Conservation (phyloP, 306 rosid species). For the Quercus mongolica region DNA sequence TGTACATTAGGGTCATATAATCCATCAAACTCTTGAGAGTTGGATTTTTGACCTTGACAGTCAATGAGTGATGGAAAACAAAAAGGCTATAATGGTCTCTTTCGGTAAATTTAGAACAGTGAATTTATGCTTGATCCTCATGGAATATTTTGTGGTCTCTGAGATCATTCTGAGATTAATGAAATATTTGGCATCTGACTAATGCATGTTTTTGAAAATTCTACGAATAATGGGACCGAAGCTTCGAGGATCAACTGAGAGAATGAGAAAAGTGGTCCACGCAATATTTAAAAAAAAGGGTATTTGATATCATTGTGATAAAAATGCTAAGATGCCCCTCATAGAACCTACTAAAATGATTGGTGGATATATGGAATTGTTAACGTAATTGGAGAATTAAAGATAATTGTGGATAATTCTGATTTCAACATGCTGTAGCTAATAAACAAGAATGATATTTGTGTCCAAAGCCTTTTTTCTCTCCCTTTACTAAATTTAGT, state of each 20-base stretch:
- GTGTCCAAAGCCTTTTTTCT: slow-evolving; percentile 8
- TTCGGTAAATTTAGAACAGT: neutral
- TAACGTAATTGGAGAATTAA: slow-evolving; percentile 4
- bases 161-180: slow-evolving; percentile 6
- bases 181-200: slow-evolving; percentile 13
- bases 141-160: neutral
- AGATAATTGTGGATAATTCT: neutral
- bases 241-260: neutral
- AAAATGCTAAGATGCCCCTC: slow-evolving; percentile 13
- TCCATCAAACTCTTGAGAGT: slow-evolving; percentile 12
- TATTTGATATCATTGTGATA: slow-evolving; percentile 25
- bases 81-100: neutral
- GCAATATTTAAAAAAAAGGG: slow-evolving; percentile 6
- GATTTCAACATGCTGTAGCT: slow-evolving; percentile 4
- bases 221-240: neutral
- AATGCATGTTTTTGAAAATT: slow-evolving; percentile 6
- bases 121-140: neutral
- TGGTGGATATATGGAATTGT: slow-evolving; percentile 20
- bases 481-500: slow-evolving; percentile 18
- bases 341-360: slow-evolving; percentile 2
- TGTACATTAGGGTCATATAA: slow-evolving; percentile 13
- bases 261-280: slow-evolving; percentile 2
- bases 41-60: slow-evolving; percentile 9
- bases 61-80: neutral
- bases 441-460: neutral